Conservation (phyloP, 1,284 basidiomycete species). For the Malassezia psittaci region DNA sequence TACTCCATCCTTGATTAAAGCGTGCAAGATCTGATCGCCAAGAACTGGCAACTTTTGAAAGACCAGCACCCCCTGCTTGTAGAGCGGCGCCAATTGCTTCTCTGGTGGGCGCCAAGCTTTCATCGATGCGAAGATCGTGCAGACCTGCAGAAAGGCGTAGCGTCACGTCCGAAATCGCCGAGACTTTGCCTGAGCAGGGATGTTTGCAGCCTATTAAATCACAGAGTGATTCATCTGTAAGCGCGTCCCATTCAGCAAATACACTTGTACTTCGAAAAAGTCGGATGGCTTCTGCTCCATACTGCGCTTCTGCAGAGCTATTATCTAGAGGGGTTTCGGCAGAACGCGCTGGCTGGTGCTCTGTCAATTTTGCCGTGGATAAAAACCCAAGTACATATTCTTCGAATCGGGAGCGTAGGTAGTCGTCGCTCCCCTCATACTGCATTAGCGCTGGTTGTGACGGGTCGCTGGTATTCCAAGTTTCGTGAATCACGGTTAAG, state of each 20-base stretch:
- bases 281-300: constrained; percentile 35
- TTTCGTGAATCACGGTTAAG: constrained; percentile 32
- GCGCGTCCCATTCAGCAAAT: constrained; percentile 28
- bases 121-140: constrained; percentile 41
- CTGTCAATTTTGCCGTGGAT: constrained; percentile 31
- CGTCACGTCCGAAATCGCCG: constrained; percentile 39
- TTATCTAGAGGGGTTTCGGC: background rate
- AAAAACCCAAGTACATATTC: constrained; percentile 43
- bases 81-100: constrained; percentile 39
- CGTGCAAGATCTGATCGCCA: constrained; percentile 33
- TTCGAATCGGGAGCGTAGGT: constrained; percentile 33
- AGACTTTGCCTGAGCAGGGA: constrained; percentile 41
- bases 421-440: constrained; percentile 45
- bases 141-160: constrained; percentile 37
- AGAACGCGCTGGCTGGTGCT: constrained; percentile 13
- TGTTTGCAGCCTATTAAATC: constrained; percentile 42
- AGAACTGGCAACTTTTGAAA: constrained; percentile 33
- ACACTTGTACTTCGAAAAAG: constrained; percentile 32
- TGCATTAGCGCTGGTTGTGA: constrained; percentile 40
- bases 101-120: constrained; percentile 39
- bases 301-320: constrained; percentile 16
- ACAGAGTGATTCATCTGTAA: constrained; percentile 40
- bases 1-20: constrained; percentile 14
- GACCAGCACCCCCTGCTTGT: constrained; percentile 30
- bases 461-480: constrained; percentile 42